Evolutionary conservation across 2,329 filamentous ascomycete genomes (phyloP).

Genomic region (Pyricularia grisea): DNA sequence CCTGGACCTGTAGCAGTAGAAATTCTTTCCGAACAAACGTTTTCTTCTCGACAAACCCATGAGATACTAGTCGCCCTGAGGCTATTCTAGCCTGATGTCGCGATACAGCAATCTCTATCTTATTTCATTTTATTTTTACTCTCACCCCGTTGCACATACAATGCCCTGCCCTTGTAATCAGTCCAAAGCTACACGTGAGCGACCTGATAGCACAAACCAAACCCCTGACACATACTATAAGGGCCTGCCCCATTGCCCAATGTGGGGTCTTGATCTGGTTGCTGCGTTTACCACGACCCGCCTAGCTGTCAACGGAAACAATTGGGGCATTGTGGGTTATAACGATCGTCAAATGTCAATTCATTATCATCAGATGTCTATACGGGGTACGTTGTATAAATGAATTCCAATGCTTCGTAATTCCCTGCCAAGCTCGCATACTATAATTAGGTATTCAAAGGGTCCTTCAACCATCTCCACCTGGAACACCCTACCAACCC

Average conservation of each 20-base stretch:
- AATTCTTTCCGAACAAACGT: not conserved
- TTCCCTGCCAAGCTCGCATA: not conserved
- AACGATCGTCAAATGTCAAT: not conserved
- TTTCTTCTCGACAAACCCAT: not conserved
- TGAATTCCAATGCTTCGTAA: not conserved
- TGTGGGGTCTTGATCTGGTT: not conserved
- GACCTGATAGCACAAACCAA: not conserved
- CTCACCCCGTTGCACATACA: not conserved
- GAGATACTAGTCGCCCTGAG: not conserved
- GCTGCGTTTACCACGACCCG: not conserved
- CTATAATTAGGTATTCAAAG: not conserved
- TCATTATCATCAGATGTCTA: not conserved
- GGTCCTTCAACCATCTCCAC: not conserved
- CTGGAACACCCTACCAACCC: not conserved
- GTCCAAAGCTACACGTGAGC: not conserved
- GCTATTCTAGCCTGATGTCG: no score
- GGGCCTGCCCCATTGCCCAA: no score
- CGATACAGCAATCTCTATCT: not conserved
- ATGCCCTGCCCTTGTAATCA: not conserved
- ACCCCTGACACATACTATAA: not conserved
- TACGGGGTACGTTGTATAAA: not conserved
- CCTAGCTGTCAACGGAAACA: not conserved
- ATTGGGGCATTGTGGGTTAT: not conserved
- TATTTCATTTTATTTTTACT: not conserved
- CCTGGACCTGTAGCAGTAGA: not conserved